A percentile compares a stretch with the other conserved stretches of the same genome.
Conservation (phyloP, 192 early-diverging fungal genomes). For the Podila horticola region DNA sequence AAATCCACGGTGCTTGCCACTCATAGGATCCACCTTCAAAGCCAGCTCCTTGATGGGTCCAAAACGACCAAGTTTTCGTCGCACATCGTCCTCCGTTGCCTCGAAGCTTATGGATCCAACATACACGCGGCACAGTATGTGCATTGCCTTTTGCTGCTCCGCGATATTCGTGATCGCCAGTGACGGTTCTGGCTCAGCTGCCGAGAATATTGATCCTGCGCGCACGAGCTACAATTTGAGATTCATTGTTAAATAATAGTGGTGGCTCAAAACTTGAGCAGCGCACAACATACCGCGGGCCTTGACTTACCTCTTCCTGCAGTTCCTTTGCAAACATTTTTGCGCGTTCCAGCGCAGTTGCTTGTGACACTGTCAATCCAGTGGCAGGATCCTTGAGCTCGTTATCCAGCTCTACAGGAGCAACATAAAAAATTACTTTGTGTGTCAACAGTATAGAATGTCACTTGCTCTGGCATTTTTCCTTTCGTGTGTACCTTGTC, state of each 20-base stretch:
- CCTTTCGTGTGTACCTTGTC: no score
- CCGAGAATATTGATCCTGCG: conserved; percentile 25
- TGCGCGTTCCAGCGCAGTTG: conserved; percentile 25
- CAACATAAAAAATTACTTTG: not conserved
- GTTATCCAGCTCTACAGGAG: not conserved
- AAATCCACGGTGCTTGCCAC: conserved; percentile 87
- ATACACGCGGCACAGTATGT: conserved; percentile 67
- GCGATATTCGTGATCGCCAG: conserved; percentile 33
- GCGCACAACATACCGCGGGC: not conserved
- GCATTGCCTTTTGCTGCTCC: conserved; percentile 35
- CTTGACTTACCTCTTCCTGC: conserved; percentile 35
- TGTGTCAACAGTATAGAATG: no score
- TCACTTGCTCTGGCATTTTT: no score
- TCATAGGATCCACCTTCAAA: conserved; percentile 80
- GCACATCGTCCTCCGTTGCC: conserved; percentile 83
- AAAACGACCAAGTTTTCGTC: conserved; percentile 80
- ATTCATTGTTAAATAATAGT: not conserved
- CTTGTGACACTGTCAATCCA: conserved; percentile 18
- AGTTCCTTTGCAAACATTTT: conserved; percentile 35
- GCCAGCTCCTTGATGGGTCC: conserved; percentile 80
- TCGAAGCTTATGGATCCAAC: conserved; percentile 91
- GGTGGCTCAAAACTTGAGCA: not conserved
- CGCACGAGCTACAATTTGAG: conserved; percentile 18
- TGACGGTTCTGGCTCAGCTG: conserved; percentile 35
- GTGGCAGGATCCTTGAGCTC: conserved; percentile 28